Percentiles rank a stretch among this genome's conserved stretches.
Conservation (phyloP, 2,329 filamentous ascomycete species). For the Polytolypa hystricis region DNA sequence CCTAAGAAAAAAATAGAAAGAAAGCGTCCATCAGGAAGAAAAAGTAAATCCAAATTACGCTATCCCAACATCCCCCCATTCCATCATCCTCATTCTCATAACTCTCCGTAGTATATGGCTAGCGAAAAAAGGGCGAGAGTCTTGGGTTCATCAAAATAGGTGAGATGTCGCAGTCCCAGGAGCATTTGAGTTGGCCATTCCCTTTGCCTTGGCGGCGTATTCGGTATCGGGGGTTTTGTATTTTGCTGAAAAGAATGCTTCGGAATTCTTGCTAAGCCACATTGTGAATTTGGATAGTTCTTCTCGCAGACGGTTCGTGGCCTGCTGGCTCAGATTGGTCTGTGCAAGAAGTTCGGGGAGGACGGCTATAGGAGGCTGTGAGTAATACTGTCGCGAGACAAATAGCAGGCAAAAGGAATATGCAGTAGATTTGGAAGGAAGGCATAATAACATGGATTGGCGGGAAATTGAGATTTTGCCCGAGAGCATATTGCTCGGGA, state of each 20-base stretch:
- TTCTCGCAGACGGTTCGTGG: constrained; percentile 75
- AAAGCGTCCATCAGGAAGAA: too few relatives aligned
- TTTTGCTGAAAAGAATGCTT: constrained; percentile 56
- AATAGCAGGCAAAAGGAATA: too few relatives aligned
- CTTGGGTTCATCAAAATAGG: constrained; percentile 13
- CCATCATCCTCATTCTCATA: background rate
- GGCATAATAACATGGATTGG: too few relatives aligned
- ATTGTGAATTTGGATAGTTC: constrained; percentile 76
- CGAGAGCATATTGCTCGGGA: constrained; percentile 10
- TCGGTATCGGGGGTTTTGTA: constrained; percentile 33
- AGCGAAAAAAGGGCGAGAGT: background rate
- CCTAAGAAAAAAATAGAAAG: too few relatives aligned
- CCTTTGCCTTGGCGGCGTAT: constrained; percentile 27
- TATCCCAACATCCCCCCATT: background rate
- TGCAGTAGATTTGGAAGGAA: too few relatives aligned
- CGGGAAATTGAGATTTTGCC: background rate
- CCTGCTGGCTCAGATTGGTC: constrained; percentile 94
- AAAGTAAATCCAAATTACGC: background rate
- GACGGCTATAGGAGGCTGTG: too few relatives aligned
- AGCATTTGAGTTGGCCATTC: constrained; percentile 17
- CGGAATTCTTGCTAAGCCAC: constrained; percentile 70
- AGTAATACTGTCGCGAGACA: too few relatives aligned
- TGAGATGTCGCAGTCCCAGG: constrained; percentile 25
- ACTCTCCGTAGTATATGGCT: background rate
- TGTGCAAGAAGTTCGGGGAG: constrained; percentile 91